Percentiles rank a stretch among this genome's conserved stretches.
phyloP scores from a whole-genome alignment of 768 basidiomycete genomes.

The Kondoa malvinella region DNA sequence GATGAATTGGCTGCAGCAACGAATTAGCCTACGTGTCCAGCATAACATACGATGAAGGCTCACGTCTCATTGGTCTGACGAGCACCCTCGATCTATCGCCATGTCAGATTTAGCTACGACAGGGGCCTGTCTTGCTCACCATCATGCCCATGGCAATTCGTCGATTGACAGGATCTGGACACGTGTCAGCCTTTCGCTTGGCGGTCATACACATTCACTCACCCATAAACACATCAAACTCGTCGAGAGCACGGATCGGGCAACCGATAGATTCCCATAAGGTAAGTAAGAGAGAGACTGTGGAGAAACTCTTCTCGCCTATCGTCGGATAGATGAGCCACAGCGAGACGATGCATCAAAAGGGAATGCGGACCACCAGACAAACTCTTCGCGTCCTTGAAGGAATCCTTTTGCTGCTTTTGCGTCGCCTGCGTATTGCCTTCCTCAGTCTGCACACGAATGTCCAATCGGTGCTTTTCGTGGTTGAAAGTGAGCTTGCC shows the following conservation, averaged over 20 bases:
- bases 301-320: slow-evolving; percentile 85
- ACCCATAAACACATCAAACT: slow-evolving; percentile 89
- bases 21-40: slow-evolving; percentile 49
- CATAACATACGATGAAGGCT: slow-evolving; percentile 72
- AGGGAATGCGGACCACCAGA: slow-evolving; percentile 14
- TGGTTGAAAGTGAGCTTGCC: slow-evolving; percentile 57
- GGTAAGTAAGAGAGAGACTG: slow-evolving; percentile 79
- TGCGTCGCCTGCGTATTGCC: slow-evolving; percentile 16
- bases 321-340: slow-evolving; percentile 40
- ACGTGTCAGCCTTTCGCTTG: background rate
- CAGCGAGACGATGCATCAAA: background rate
- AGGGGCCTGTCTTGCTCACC: slow-evolving; percentile 36
- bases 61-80: slow-evolving; percentile 74
- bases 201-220: slow-evolving; percentile 1
- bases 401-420: slow-evolving; percentile 14
- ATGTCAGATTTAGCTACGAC: slow-evolving; percentile 10
- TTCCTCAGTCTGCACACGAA: slow-evolving; percentile 27
- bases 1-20: background rate
- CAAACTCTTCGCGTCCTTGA: slow-evolving; percentile 28
- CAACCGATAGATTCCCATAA: slow-evolving; percentile 92
- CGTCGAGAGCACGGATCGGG: slow-evolving; percentile 89
- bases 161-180: slow-evolving; percentile 37
- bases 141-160: slow-evolving; percentile 90
- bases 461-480: slow-evolving; percentile 50
- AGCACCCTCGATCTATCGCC: slow-evolving; percentile 65